Evolutionary conservation across 1,284 basidiomycete genomes (phyloP), one percentile per base, ranked within the genome.

Genomic region (Apiotrichum siamense): DNA sequence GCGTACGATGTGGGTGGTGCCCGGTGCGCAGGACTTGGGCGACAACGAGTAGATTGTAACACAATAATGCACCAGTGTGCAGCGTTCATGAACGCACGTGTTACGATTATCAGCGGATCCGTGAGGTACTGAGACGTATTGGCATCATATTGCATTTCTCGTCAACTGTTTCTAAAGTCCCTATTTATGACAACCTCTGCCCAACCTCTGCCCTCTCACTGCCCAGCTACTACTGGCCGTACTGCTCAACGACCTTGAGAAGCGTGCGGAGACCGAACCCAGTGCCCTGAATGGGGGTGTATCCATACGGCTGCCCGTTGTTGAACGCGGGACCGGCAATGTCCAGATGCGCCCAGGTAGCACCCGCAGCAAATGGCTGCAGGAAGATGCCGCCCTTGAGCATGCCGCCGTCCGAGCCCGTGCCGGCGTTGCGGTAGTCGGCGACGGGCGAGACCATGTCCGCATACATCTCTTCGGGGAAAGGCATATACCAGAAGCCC

Each of bases 1-100:
- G 2, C 61, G 67, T 18, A 27, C 63, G 12, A 78, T 80, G 62
- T 81, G 80, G 80, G 26, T 10, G 4, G 11, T 44, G 13, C 3
- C 31, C 13, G 42, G 31, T 7, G 31, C 29, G 7, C 42, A 44
- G 31, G 31, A 13, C n/a, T 20, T 24, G 18, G 27, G 9, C 7
- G 40, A 42, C 13, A 11, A 42, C 40, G 26, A 42, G 26, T 31
- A 40, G 37, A 25, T 20, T n/a, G n/a, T n/a, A n/a, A n/a, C n/a
- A n/a, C n/a, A n/a, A n/a, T n/a, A n/a, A n/a, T n/a, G n/a, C n/a
- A n/a, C n/a, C n/a, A n/a, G n/a, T n/a, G n/a, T n/a, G n/a, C n/a
- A n/a, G n/a, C n/a, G n/a, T n/a, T n/a, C n/a, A n/a, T n/a, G n/a
- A n/a, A n/a, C n/a, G n/a, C n/a, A n/a, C n/a, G n/a, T n/a, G n/a